A percentile compares a stretch with the other conserved stretches of the same genome.
These are phyloP conservation scores for Phytophthora pinifolia DNA, from an alignment of 352 stramenopile genomes.

Conservation along the genomic window DNA sequence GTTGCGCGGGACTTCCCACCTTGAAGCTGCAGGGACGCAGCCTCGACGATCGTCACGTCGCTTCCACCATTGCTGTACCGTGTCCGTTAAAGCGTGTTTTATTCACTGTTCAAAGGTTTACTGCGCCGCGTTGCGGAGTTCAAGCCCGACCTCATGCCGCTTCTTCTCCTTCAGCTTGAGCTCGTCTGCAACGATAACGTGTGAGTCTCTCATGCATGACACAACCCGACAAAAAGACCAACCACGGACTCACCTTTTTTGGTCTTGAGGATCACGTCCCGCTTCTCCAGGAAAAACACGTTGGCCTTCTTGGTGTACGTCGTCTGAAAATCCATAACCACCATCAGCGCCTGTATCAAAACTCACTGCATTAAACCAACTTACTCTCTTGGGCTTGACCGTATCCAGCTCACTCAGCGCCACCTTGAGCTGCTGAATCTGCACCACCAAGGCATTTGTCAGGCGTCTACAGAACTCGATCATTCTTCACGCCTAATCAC, in stretches of 20 bases:
- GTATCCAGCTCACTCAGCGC: conserved; percentile 71
- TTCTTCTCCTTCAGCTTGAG: conserved; percentile 64
- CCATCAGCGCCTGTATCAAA: neutral
- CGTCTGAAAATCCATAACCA: conserved; percentile 26
- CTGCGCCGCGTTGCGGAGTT: conserved; percentile 34
- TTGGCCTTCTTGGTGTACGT: conserved; percentile 74
- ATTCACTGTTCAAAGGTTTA: neutral
- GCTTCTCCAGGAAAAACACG: conserved; percentile 73
- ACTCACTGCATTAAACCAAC: neutral
- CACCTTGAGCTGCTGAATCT: conserved; percentile 83
- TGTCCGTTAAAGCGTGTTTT: too few relatives aligned
- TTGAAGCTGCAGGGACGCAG: conserved; percentile 5
- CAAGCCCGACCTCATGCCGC: conserved; percentile 54
- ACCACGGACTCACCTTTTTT: conserved; percentile 53
- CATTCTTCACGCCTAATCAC: conserved; percentile 7
- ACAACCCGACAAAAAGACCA: neutral
- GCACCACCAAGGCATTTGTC: neutral
- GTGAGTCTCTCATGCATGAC: conserved; percentile 3
- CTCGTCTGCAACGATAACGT: conserved; percentile 39
- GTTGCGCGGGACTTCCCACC: neutral
- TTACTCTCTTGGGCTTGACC: conserved; percentile 69
- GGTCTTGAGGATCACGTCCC: conserved; percentile 63
- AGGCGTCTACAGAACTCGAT: neutral
- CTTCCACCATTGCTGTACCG: neutral
- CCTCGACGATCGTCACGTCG: neutral